phyloP scores from a whole-genome alignment of 2,329 filamentous ascomycete genomes.

The Clonostachys solani region DNA sequence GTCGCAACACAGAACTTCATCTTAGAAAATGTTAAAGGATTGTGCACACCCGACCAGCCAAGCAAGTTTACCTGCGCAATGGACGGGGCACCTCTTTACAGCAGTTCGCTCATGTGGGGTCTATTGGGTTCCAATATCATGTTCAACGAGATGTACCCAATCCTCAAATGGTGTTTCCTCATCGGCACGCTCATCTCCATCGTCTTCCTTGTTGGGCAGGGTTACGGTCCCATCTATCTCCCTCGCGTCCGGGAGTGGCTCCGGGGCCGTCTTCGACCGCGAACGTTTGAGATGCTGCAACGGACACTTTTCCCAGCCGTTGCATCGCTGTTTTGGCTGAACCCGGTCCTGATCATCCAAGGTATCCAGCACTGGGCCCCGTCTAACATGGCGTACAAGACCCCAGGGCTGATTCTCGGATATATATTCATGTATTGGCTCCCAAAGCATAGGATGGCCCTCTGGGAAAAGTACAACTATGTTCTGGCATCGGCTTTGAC shows the following conservation, averaged over 20 bases:
- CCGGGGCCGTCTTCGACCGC: conserved; percentile 34
- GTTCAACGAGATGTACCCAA: conserved; percentile 28
- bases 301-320: no score
- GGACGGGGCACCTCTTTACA: conserved; percentile 25
- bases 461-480: conserved; percentile 48
- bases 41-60: conserved; percentile 18
- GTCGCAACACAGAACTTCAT: conserved; percentile 30
- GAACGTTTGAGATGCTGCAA: conserved; percentile 19
- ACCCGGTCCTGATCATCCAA: background rate
- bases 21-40: conserved; percentile 14
- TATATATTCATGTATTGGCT: no score
- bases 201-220: conserved; percentile 21
- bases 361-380: background rate
- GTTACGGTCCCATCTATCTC: conserved; percentile 21
- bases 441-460: conserved; percentile 20
- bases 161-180: conserved; percentile 25
- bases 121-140: conserved; percentile 30
- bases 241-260: conserved; percentile 30
- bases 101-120: conserved; percentile 32
- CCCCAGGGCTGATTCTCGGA: no score
- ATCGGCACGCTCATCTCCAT: conserved; percentile 25
- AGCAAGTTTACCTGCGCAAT: conserved; percentile 18
- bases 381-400: no score
- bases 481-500: conserved; percentile 41
- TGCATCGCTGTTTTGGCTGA: no score